A percentile compares a stretch with the other conserved stretches of the same genome.
These are phyloP conservation scores for Mentha longifolia DNA, from an alignment of 257 asterid genomes.

Conservation along the genomic window DNA sequence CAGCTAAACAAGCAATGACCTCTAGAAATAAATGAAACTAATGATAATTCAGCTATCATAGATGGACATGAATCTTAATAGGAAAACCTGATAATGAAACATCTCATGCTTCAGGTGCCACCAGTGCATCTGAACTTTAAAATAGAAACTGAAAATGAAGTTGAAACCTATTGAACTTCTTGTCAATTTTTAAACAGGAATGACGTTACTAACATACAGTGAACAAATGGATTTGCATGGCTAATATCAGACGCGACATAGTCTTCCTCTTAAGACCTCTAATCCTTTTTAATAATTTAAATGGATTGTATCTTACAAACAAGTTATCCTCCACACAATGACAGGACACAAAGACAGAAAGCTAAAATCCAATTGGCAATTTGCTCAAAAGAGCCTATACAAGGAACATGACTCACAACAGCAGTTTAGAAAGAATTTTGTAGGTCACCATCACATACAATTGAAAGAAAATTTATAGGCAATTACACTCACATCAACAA, in stretches of 20 bases:
- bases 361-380: no score
- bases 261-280: not conserved
- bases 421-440: no score
- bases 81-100: not conserved
- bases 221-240: no score
- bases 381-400: no score
- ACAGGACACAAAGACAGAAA: not conserved
- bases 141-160: not conserved
- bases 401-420: no score
- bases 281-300: slow-evolving; percentile 1
- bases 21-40: not conserved
- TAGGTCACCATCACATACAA: no score
- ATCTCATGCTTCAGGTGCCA: not conserved
- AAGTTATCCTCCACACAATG: not conserved
- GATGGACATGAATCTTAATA: not conserved
- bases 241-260: slow-evolving; percentile 16
- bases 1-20: no score
- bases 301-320: not conserved
- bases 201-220: no score
- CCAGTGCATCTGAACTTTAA: slow-evolving; percentile 10
- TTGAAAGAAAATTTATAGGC: no score
- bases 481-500: no score
- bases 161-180: no score
- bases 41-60: not conserved
- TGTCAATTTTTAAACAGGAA: no score